Evolutionary conservation across 495 filamentous ascomycete species (phyloP).

Genomic region (Lophiostoma macrostomum): DNA sequence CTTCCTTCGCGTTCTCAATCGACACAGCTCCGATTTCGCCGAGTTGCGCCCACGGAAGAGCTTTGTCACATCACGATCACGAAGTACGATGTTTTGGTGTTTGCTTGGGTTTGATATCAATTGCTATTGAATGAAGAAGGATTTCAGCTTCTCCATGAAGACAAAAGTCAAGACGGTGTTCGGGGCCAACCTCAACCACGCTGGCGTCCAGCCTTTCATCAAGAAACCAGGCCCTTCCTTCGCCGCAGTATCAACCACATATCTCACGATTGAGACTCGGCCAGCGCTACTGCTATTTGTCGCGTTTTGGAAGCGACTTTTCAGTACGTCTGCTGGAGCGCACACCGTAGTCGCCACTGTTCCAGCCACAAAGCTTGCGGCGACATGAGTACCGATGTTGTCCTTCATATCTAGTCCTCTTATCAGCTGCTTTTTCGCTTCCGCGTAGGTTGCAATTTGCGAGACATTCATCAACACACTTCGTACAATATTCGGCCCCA

Average conservation of each 20-base stretch:
- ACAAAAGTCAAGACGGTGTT: slow-evolving; percentile 45
- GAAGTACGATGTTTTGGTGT: too few relatives aligned
- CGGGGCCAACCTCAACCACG: slow-evolving; percentile 44
- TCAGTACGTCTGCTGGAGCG: slow-evolving; percentile 44
- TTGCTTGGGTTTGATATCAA: too few relatives aligned
- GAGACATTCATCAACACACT: slow-evolving; percentile 46
- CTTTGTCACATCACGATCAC: too few relatives aligned
- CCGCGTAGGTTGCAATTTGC: slow-evolving; percentile 42
- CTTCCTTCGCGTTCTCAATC: too few relatives aligned
- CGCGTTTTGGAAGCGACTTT: slow-evolving; percentile 43
- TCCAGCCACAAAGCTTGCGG: slow-evolving; percentile 40
- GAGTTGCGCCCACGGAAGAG: too few relatives aligned
- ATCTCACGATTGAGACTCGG: slow-evolving; percentile 28
- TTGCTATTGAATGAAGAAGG: background rate
- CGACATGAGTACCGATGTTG: slow-evolving; percentile 40
- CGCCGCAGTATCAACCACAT: slow-evolving; percentile 32
- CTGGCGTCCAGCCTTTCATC: slow-evolving; percentile 47
- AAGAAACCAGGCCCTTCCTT: slow-evolving; percentile 42
- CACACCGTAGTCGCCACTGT: slow-evolving; percentile 44
- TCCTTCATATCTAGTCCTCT: slow-evolving; percentile 34
- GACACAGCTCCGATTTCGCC: too few relatives aligned
- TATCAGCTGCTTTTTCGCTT: slow-evolving; percentile 37
- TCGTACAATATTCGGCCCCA: slow-evolving; percentile 42
- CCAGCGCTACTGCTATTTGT: background rate
- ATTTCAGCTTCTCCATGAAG: slow-evolving; percentile 42